A percentile compares a stretch with the other conserved stretches of the same genome.
phyloP scores from a whole-genome alignment of 495 filamentous ascomycete species.

The Talaromyces stipitatus region DNA sequence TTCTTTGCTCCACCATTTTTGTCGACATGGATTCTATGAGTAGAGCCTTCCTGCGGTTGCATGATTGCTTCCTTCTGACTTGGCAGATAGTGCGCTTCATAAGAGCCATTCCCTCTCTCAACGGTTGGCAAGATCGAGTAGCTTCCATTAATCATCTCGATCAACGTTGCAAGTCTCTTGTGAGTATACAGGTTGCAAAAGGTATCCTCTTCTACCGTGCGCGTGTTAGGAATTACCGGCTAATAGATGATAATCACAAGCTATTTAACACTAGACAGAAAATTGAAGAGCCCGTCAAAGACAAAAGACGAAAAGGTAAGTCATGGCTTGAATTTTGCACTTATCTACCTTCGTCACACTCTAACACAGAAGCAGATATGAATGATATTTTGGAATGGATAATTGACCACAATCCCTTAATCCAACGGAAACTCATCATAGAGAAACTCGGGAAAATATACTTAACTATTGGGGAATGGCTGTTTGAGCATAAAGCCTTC shows the following conservation, averaged over 20 bases:
- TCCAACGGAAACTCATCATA: no score
- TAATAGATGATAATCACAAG: neutral
- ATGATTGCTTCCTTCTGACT: neutral
- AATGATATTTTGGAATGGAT: no score
- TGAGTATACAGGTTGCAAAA: neutral
- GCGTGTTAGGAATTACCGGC: neutral
- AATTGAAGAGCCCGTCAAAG: neutral
- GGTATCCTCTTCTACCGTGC: neutral
- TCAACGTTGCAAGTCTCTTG: neutral
- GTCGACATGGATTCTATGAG: neutral
- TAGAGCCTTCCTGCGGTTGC: neutral
- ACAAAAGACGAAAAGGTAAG: neutral
- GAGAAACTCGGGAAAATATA: neutral
- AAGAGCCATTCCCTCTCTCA: neutral
- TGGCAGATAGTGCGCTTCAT: neutral
- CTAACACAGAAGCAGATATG: no score
- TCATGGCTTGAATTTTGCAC: neutral
- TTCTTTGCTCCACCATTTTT: neutral
- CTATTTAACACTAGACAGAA: neutral
- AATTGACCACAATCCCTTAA: no score
- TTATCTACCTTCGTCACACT: no score
- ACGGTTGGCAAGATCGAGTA: neutral
- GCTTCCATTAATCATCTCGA: neutral
- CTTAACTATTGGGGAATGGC: no score
- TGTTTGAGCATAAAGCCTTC: no score